Evolutionary conservation across 169 alveolate species (phyloP).

Genomic region (Amoebophrya sp.): DNA sequence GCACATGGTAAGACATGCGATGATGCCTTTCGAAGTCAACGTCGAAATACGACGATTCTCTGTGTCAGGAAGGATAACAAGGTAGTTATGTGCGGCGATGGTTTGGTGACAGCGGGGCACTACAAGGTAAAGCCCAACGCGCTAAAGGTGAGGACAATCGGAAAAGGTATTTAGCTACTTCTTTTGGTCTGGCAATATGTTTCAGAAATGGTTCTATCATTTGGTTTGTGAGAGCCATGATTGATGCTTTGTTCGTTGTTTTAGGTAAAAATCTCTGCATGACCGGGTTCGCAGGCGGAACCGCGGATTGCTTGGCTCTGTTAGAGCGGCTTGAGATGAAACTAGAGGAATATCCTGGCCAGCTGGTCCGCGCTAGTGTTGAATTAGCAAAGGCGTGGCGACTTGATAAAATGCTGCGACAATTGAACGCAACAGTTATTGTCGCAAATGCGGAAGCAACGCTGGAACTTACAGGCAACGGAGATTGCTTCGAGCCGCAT

Average conservation of each 20-base stretch:
- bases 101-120: slow-evolving; percentile 27
- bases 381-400: slow-evolving; percentile 67
- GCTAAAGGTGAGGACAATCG: background rate
- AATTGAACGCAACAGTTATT: slow-evolving; percentile 58
- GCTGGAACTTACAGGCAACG: slow-evolving; percentile 62
- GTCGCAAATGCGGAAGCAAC: slow-evolving; percentile 61
- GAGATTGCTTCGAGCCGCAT: slow-evolving; percentile 63
- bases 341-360: slow-evolving; percentile 41
- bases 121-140: slow-evolving; percentile 20
- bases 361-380: slow-evolving; percentile 60
- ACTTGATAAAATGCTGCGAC: slow-evolving; percentile 57
- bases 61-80: background rate
- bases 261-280: background rate
- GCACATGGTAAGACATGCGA: no score
- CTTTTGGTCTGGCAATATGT: background rate
- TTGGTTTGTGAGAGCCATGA: background rate
- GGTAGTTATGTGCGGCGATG: slow-evolving; percentile 34
- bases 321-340: slow-evolving; percentile 61
- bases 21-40: no score
- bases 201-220: no score
- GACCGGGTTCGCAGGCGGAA: slow-evolving; percentile 52
- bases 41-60: background rate
- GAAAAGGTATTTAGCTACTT: background rate
- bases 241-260: background rate
- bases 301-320: slow-evolving; percentile 67